phyloP scores from a whole-genome alignment of 192 early-diverging fungal genomes.

The Podochytrium sp. region DNA sequence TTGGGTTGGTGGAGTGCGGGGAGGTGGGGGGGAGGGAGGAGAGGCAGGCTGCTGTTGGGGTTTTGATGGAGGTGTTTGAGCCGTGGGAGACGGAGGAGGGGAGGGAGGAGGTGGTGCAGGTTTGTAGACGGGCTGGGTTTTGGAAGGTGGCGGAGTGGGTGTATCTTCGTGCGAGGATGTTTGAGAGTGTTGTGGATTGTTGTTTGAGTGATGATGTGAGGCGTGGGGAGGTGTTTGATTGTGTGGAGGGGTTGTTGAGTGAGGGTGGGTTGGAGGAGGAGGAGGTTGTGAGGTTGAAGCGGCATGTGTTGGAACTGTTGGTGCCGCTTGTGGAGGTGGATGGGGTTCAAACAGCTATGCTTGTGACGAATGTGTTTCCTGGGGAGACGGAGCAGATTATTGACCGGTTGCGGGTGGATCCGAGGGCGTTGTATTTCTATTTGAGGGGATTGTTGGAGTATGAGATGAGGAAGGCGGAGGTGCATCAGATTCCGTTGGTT shows the following conservation, averaged over 20 bases:
- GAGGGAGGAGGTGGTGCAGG: constrained; percentile 23
- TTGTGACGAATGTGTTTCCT: constrained; percentile 37
- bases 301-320: constrained; percentile 29
- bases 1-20: constrained; percentile 15
- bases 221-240: constrained; percentile 22
- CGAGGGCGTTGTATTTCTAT: constrained; percentile 30
- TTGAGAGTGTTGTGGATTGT: constrained; percentile 40
- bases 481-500: background rate
- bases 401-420: constrained; percentile 13
- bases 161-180: constrained; percentile 13
- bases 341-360: constrained; percentile 25
- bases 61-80: constrained; percentile 34
- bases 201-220: constrained; percentile 42
- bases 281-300: constrained; percentile 25
- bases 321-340: constrained; percentile 30
- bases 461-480: background rate
- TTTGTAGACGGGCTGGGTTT: constrained; percentile 28
- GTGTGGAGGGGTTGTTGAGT: constrained; percentile 17
- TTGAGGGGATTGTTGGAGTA: constrained; percentile 39
- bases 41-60: constrained; percentile 40
- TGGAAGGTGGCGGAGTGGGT: constrained; percentile 46
- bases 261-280: constrained; percentile 22
- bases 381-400: constrained; percentile 30
- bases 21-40: constrained; percentile 22
- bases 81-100: constrained; percentile 20